Percentiles rank a stretch among this genome's conserved stretches.
These are phyloP conservation scores for Tylopilus rubrobrunneus DNA, from an alignment of 768 basidiomycete species.

Conservation along the genomic window DNA sequence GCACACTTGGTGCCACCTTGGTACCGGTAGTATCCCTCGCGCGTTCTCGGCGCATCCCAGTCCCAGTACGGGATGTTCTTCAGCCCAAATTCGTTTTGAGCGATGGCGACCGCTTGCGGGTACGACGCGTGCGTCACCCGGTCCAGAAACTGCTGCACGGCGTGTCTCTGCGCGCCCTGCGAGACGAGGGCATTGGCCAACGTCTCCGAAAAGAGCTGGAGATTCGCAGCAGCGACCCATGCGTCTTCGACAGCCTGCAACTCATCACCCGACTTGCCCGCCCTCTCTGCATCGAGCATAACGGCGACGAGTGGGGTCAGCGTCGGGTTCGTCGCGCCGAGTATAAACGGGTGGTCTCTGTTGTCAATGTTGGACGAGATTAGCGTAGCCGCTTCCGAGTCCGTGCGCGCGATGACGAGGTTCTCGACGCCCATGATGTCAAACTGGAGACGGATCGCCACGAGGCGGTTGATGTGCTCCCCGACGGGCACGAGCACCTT, in stretches of 20 bases:
- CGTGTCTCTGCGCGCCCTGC: conserved; percentile 48
- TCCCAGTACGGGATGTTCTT: conserved; percentile 80
- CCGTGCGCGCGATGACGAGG: conserved; percentile 89
- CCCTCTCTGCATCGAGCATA: conserved; percentile 81
- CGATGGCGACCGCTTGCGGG: conserved; percentile 65
- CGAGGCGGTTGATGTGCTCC: conserved; percentile 97
- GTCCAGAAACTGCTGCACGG: conserved; percentile 58
- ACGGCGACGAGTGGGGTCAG: conserved; percentile 68
- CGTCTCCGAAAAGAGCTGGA: conserved; percentile 73
- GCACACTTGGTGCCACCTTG: conserved; percentile 96
- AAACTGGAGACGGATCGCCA: conserved; percentile 95
- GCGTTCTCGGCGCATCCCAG: conserved; percentile 91
- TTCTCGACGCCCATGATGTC: conserved; percentile 99
- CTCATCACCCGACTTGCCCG: conserved; percentile 73
- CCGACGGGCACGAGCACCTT: conserved; percentile 96
- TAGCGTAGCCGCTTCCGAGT: conserved; percentile 96
- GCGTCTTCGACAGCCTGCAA: conserved; percentile 87
- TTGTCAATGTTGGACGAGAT: conserved; percentile 96
- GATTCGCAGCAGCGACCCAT: conserved; percentile 76
- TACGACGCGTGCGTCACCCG: conserved; percentile 68
- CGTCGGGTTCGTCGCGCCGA: conserved; percentile 79
- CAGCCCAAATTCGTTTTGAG: conserved; percentile 75
- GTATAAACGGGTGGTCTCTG: conserved; percentile 97
- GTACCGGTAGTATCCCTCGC: conserved; percentile 97
- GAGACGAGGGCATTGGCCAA: conserved; percentile 64